phyloP scores from a whole-genome alignment of 202 grass and related monocot genomes.

The Bolboschoenoplectus hybrid region DNA sequence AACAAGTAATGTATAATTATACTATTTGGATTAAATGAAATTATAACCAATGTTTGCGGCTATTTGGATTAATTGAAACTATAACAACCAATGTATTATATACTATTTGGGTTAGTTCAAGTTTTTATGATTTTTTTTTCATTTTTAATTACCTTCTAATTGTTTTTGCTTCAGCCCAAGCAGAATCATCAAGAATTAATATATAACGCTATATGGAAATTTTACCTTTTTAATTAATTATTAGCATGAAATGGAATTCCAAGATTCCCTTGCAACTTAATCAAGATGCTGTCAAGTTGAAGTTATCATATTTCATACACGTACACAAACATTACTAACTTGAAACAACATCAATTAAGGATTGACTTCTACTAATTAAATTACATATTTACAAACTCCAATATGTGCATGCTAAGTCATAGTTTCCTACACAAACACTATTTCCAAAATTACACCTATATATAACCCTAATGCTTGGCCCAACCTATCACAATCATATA shows the following conservation, averaged over 20 bases:
- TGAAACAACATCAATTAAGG: constrained; percentile 20
- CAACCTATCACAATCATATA: constrained; percentile 13
- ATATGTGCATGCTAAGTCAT: constrained; percentile 32
- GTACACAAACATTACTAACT: constrained; percentile 42
- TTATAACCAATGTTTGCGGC: not conserved
- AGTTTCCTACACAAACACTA: constrained; percentile 1
- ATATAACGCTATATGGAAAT: not conserved
- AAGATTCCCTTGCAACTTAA: not conserved
- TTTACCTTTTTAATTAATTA: not conserved
- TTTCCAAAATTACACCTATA: constrained; percentile 19
- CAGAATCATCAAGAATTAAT: not conserved
- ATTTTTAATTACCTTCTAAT: not conserved
- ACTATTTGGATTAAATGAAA: not conserved
- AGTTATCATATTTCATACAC: constrained; percentile 1
- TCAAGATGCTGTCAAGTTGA: constrained; percentile 12
- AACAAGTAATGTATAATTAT: not conserved
- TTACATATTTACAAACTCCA: not conserved
- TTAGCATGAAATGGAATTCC: not conserved
- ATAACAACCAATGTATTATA: too few species aligned
- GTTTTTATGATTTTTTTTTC: not conserved
- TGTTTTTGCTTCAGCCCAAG: not conserved
- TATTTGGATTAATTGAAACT: not conserved
- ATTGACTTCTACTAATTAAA: constrained; percentile 24
- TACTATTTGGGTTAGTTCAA: not conserved
- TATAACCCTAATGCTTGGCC: not conserved